These are phyloP conservation scores for Periglandula ipomoeae DNA, from an alignment of 2,329 filamentous ascomycete species.

Conservation along the genomic window DNA sequence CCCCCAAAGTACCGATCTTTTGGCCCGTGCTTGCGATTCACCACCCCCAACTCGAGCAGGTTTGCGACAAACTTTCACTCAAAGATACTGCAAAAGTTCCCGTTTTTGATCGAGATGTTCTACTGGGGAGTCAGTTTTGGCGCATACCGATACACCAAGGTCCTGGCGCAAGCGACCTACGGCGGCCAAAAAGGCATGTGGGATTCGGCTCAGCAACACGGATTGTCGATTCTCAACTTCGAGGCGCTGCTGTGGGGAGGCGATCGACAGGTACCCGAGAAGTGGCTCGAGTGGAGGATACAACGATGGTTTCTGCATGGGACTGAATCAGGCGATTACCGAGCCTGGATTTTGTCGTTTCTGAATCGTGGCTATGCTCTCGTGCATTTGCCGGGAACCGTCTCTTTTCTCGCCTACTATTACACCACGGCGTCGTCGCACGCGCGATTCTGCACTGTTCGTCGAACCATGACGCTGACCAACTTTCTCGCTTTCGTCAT, in stretches of 20 bases:
- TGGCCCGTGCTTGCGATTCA: constrained; percentile 24
- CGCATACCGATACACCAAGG: constrained; percentile 9
- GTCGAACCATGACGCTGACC: constrained; percentile 46
- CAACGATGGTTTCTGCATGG: constrained; percentile 50
- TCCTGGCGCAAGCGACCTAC: constrained; percentile 8
- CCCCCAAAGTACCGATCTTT: constrained; percentile 11
- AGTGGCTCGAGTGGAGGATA: constrained; percentile 25
- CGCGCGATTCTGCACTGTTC: constrained; percentile 41
- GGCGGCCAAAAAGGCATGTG: constrained; percentile 24
- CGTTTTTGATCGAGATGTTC: constrained; percentile 65
- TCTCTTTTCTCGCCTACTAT: constrained; percentile 51
- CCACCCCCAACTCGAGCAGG: constrained; percentile 51
- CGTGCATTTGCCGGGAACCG: constrained; percentile 64
- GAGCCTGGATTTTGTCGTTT: constrained; percentile 45
- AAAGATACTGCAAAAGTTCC: constrained; percentile 55
- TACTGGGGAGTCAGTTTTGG: constrained; percentile 47
- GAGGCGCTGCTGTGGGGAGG: constrained; percentile 9
- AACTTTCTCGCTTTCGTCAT: constrained; percentile 47
- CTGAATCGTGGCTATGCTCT: constrained; percentile 63
- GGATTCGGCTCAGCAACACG: constrained; percentile 17
- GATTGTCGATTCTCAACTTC: constrained; percentile 6
- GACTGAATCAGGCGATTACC: constrained; percentile 29
- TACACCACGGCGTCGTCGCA: constrained; percentile 57
- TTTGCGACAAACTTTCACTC: constrained; percentile 53
- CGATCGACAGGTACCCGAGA: constrained; percentile 5